A percentile compares a stretch with the other conserved stretches of the same genome.
phyloP scores from a whole-genome alignment of 257 asterid species.

The Solanum arcanum region DNA sequence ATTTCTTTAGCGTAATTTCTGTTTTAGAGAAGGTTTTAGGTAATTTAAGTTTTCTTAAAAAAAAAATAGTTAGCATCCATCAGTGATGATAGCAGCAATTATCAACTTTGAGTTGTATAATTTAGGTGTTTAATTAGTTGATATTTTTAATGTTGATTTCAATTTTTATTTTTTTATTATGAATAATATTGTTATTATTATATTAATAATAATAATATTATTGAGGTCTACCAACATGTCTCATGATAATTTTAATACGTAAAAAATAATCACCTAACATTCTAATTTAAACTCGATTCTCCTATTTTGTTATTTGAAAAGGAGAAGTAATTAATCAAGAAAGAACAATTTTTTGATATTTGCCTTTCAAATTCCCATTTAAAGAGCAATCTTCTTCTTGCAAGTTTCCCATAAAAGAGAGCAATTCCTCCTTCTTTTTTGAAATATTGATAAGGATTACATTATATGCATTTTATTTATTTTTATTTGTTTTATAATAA shows the following conservation, averaged over 20 bases:
- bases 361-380: neutral
- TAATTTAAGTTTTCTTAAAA: too few relatives aligned
- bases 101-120: neutral
- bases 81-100: neutral
- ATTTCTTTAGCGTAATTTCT: neutral
- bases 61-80: neutral
- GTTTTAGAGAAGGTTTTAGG: fast-evolving
- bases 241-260: neutral
- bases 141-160: neutral
- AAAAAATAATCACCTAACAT: neutral
- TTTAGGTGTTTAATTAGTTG: neutral
- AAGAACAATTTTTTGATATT: neutral
- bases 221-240: neutral
- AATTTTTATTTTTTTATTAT: neutral
- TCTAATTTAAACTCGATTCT: neutral
- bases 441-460: neutral
- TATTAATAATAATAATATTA: too few relatives aligned
- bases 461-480: neutral
- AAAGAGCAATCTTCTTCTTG: neutral
- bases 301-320: neutral
- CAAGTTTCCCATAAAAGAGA: neutral
- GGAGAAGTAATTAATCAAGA: neutral
- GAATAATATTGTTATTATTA: neutral
- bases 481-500: neutral
- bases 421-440: neutral